Percentiles rank a stretch among this genome's conserved stretches.
These are phyloP conservation scores for Suillus decipiens DNA, from an alignment of 768 basidiomycete genomes.

Conservation along the genomic window DNA sequence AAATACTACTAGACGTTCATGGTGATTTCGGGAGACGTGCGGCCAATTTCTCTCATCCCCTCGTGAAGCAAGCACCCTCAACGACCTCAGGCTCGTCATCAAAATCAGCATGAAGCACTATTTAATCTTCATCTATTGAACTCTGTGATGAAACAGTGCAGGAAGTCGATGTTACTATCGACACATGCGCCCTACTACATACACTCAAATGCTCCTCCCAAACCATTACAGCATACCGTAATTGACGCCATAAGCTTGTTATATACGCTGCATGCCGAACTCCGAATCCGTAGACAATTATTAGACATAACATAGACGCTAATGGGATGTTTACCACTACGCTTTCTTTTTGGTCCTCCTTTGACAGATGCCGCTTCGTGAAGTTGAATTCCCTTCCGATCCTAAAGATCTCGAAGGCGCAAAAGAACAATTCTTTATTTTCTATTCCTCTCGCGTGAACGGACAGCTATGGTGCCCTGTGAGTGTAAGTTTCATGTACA, in stretches of 20 bases:
- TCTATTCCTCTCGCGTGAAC: conserved; percentile 66
- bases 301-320: neutral
- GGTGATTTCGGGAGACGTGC: conserved; percentile 80
- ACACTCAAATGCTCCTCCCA: neutral
- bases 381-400: conserved; percentile 36
- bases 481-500: conserved; percentile 21
- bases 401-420: conserved; percentile 39
- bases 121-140: neutral
- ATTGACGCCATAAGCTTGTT: conserved; percentile 4
- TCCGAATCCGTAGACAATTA: neutral
- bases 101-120: conserved; percentile 21
- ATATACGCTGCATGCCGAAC: neutral
- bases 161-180: neutral
- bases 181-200: neutral
- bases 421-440: conserved; percentile 60
- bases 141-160: neutral
- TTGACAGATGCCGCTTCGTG: conserved; percentile 54
- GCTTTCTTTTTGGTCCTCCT: neutral
- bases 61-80: conserved; percentile 17
- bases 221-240: conserved; percentile 6
- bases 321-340: neutral
- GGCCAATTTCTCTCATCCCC: conserved; percentile 33
- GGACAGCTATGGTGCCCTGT: conserved; percentile 76
- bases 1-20: conserved; percentile 86
- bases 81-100: conserved; percentile 11